Conservation (phyloP, 2,329 filamentous ascomycete genomes). For the Anisogramma anomala region DNA sequence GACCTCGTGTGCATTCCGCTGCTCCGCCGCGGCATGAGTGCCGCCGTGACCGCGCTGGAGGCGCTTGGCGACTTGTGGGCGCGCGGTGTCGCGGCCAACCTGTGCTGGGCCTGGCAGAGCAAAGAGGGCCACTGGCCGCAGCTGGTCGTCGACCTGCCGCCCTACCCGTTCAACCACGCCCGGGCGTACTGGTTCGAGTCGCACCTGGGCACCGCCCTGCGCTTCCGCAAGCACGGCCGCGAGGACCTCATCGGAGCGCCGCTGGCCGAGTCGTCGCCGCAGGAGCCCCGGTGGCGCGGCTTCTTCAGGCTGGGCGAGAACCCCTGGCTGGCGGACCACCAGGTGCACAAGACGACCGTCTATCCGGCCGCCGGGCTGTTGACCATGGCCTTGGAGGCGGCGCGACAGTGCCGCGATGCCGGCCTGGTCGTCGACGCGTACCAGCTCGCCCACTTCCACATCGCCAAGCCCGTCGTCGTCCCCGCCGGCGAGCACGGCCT, state of each 20-base stretch:
- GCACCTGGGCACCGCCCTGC: conserved; percentile 31
- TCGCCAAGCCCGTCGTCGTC: conserved; percentile 41
- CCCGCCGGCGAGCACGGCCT: conserved; percentile 34
- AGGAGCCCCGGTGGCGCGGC: conserved; percentile 37
- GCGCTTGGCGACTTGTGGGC: conserved; percentile 28
- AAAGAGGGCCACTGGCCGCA: conserved; percentile 11
- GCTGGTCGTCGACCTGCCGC: conserved; percentile 34
- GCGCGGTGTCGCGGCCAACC: conserved; percentile 24
- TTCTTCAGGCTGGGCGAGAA: conserved; percentile 37
- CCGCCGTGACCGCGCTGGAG: conserved; percentile 16
- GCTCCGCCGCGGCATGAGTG: conserved; percentile 3
- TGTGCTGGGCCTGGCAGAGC: conserved; percentile 18
- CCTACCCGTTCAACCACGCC: conserved; percentile 44
- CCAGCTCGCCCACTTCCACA: conserved; percentile 33
- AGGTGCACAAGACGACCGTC: conserved; percentile 37
- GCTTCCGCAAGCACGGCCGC: conserved; percentile 33
- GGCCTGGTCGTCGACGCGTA: conserved; percentile 17
- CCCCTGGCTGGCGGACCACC: conserved; percentile 41
- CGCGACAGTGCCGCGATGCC: conserved; percentile 23
- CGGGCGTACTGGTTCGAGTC: conserved; percentile 44
- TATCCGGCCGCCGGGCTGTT: conserved; percentile 41
- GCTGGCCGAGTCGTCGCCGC: conserved; percentile 31
- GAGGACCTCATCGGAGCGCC: conserved; percentile 41
- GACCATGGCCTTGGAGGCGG: conserved; percentile 37
- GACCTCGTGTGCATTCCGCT: conserved; percentile 4